Evolutionary conservation across 352 stramenopile genomes (phyloP).

Genomic region (Pythium brassicae): DNA sequence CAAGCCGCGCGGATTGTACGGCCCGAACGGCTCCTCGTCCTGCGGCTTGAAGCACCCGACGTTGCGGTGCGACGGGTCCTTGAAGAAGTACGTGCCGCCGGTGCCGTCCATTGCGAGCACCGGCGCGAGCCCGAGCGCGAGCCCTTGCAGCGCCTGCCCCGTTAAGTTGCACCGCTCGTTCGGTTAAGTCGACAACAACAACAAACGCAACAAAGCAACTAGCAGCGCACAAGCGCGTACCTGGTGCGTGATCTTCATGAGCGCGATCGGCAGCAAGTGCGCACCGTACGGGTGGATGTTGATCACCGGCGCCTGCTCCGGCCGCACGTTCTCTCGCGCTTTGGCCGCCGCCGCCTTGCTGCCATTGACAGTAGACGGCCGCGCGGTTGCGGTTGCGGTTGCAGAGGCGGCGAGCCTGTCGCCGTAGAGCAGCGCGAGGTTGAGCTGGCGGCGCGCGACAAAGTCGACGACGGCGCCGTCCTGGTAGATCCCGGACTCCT

Average conservation of each 20-base stretch:
- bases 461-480: conserved; percentile 78
- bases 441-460: conserved; percentile 58
- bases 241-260: conserved; percentile 85
- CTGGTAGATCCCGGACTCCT: conserved; percentile 82
- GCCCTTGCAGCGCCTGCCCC: conserved; percentile 86
- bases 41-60: conserved; percentile 97
- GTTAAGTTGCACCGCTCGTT: neutral
- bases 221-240: conserved; percentile 15
- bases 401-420: no score
- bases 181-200: neutral
- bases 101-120: conserved; percentile 94
- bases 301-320: conserved; percentile 54
- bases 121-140: conserved; percentile 90
- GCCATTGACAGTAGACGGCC: conserved; percentile 1
- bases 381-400: no score
- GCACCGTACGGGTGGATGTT: conserved; percentile 79
- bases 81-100: conserved; percentile 98
- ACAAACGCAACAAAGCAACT: neutral
- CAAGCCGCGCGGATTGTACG: conserved; percentile 96
- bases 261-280: conserved; percentile 62
- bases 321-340: conserved; percentile 29
- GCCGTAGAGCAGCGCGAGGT: conserved; percentile 43
- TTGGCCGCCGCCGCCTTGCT: conserved; percentile 8
- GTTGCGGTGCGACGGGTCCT: conserved; percentile 90
- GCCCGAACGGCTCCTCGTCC: conserved; percentile 98